Evolutionary conservation across 1,139 yeast species (phyloP).

Genomic region (Pichia sp.): DNA sequence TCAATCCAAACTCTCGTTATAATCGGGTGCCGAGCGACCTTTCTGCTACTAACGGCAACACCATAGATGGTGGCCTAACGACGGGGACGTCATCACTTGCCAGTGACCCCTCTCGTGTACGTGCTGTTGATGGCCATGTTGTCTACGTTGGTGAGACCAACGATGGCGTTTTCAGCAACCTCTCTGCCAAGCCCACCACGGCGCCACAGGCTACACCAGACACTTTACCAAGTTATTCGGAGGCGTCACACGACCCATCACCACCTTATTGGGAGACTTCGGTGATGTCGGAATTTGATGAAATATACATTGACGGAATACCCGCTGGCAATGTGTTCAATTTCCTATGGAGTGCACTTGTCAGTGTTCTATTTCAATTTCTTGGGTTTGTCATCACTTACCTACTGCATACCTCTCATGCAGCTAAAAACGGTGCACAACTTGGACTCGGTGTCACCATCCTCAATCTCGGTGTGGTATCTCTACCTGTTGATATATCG

Average conservation of each 20-base stretch:
- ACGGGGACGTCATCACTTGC: not conserved
- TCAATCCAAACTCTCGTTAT: slow-evolving; percentile 20
- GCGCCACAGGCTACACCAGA: slow-evolving; percentile 36
- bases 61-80: too few relatives aligned
- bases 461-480: slow-evolving; percentile 64
- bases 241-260: slow-evolving; percentile 89
- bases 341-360: slow-evolving; percentile 83
- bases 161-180: slow-evolving; percentile 91
- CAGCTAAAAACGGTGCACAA: slow-evolving; percentile 93
- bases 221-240: slow-evolving; percentile 89
- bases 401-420: slow-evolving; percentile 90
- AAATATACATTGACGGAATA: slow-evolving; percentile 87
- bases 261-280: slow-evolving; percentile 98
- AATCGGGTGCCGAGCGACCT: slow-evolving; percentile 12
- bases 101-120: slow-evolving; percentile 11
- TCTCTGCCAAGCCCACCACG: slow-evolving; percentile 62
- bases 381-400: slow-evolving; percentile 90
- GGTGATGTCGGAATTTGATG: slow-evolving; percentile 81
- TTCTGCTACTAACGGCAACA: not conserved
- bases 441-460: slow-evolving; percentile 89
- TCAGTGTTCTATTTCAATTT: slow-evolving; percentile 85
- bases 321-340: slow-evolving; percentile 93
- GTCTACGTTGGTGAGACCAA: slow-evolving; percentile 37
- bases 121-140: slow-evolving; percentile 11
- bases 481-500: slow-evolving; percentile 44